Evolutionary conservation across 2,329 filamentous ascomycete genomes (phyloP).

Genomic region (Aspergillus spinulosporus): DNA sequence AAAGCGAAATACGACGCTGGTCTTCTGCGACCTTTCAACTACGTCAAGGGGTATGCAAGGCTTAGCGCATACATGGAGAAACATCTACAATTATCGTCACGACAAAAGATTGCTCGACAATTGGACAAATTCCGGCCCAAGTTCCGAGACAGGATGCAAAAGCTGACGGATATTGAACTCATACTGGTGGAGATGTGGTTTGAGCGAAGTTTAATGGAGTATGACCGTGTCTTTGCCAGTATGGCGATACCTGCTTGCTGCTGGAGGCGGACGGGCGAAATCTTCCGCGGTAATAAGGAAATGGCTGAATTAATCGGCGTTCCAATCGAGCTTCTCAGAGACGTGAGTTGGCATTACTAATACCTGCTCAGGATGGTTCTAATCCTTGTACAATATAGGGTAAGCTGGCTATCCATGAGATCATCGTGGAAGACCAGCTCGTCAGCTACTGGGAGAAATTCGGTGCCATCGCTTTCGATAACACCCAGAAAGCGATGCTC

Average conservation of each 20-base stretch:
- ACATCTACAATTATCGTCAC: constrained; percentile 77
- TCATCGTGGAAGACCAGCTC: constrained; percentile 89
- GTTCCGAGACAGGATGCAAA: constrained; percentile 92
- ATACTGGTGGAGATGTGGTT: constrained; percentile 99
- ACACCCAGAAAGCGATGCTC: constrained; percentile 87
- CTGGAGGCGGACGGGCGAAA: constrained; percentile 95
- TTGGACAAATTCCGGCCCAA: constrained; percentile 92
- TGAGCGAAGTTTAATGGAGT: constrained; percentile 92
- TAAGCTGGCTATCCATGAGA: constrained; percentile 91
- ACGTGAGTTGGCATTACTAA: constrained; percentile 62
- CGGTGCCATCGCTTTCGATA: constrained; percentile 94
- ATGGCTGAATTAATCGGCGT: constrained; percentile 97
- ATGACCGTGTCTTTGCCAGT: constrained; percentile 95
- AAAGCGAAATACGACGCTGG: constrained; percentile 96
- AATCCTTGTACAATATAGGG: constrained; percentile 57
- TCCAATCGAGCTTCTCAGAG: constrained; percentile 83
- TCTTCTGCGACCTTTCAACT: constrained; percentile 94
- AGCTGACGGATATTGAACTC: constrained; percentile 87
- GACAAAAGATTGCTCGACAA: constrained; percentile 88
- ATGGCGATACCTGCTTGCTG: constrained; percentile 99
- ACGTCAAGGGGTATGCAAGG: constrained; percentile 91
- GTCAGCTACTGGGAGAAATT: constrained; percentile 99
- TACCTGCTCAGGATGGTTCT: not conserved
- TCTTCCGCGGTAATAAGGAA: constrained; percentile 95
- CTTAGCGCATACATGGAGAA: constrained; percentile 89